phyloP scores from a whole-genome alignment of 192 early-diverging fungal genomes.

The Gorgonomyces haynaldii region DNA sequence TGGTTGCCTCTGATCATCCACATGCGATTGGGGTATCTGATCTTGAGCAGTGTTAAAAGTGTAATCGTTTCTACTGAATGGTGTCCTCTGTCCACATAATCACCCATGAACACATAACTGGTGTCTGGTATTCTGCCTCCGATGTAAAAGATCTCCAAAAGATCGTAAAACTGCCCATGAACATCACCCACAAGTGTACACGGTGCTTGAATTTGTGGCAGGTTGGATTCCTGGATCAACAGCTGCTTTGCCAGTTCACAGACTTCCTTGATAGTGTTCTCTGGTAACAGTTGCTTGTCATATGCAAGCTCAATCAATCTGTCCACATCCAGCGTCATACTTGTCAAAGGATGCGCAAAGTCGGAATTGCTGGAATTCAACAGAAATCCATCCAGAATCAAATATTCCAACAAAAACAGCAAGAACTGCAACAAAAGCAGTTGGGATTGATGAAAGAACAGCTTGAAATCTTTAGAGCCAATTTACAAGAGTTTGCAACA shows the following conservation, averaged over 20 bases:
- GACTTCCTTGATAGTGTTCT: conserved; percentile 64
- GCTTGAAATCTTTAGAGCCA: conserved; percentile 52
- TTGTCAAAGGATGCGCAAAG: neutral
- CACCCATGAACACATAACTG: conserved; percentile 81
- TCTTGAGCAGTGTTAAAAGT: conserved; percentile 74
- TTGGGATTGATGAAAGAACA: conserved; percentile 26
- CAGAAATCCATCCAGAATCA: neutral
- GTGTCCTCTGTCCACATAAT: conserved; percentile 80
- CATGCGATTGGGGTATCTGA: conserved; percentile 80
- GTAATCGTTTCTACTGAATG: conserved; percentile 88
- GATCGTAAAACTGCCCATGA: conserved; percentile 83
- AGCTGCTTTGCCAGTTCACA: conserved; percentile 72
- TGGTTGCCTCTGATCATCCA: conserved; percentile 89
- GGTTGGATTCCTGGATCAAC: conserved; percentile 74
- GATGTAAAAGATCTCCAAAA: conserved; percentile 78
- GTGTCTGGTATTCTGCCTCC: conserved; percentile 69
- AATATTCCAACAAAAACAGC: conserved; percentile 16
- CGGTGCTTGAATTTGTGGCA: conserved; percentile 68
- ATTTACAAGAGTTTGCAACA: conserved; percentile 76
- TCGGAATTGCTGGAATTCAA: conserved; percentile 3
- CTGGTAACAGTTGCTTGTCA: conserved; percentile 58
- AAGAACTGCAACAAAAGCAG: conserved; percentile 18
- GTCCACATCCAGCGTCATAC: conserved; percentile 51
- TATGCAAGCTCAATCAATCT: conserved; percentile 67
- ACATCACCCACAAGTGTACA: conserved; percentile 89